A percentile compares a stretch with the other conserved stretches of the same genome.
phyloP scores from a whole-genome alignment of 108 stramenopile species.

The Discostella stelligeroides region DNA sequence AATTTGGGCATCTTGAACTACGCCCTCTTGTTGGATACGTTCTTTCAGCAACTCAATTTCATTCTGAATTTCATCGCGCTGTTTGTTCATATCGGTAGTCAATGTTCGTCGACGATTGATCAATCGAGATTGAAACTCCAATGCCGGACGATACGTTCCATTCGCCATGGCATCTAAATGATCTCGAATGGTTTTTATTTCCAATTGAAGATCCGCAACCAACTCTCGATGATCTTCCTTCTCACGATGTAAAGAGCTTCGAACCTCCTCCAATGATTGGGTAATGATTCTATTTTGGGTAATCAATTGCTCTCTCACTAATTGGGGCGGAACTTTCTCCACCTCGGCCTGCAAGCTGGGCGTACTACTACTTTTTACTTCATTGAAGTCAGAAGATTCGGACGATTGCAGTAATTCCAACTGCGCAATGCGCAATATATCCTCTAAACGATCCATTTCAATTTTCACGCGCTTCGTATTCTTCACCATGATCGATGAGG shows the following conservation, averaged over 20 bases:
- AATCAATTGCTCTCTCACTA: constrained; percentile 9
- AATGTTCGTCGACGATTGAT: background rate
- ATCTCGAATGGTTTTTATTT: constrained; percentile 18
- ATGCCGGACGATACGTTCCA: constrained; percentile 11
- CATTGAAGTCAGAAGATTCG: constrained; percentile 7
- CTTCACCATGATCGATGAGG: background rate
- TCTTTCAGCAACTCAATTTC: constrained; percentile 19
- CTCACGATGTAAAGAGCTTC: constrained; percentile 7
- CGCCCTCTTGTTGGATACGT: constrained; percentile 10
- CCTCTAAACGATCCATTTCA: constrained; percentile 16
- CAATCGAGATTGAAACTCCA: background rate
- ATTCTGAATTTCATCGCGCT: constrained; percentile 2
- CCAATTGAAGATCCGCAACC: constrained; percentile 12
- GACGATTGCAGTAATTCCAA: constrained; percentile 12
- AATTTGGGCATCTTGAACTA: constrained; percentile 12
- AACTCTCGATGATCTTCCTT: constrained; percentile 14
- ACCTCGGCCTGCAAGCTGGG: background rate
- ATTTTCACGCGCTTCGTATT: constrained; percentile 25
- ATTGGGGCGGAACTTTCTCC: background rate
- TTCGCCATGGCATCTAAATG: constrained; percentile 10
- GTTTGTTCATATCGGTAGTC: background rate
- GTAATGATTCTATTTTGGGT: constrained; percentile 7
- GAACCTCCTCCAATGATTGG: constrained; percentile 15
- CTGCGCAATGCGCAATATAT: constrained; percentile 4
- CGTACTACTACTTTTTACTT: too few relatives aligned